Percentiles rank a stretch among this genome's conserved stretches.
Evolutionary conservation across 192 early-diverging fungal species (phyloP).

Genomic region (Glomus cerebriforme): DNA sequence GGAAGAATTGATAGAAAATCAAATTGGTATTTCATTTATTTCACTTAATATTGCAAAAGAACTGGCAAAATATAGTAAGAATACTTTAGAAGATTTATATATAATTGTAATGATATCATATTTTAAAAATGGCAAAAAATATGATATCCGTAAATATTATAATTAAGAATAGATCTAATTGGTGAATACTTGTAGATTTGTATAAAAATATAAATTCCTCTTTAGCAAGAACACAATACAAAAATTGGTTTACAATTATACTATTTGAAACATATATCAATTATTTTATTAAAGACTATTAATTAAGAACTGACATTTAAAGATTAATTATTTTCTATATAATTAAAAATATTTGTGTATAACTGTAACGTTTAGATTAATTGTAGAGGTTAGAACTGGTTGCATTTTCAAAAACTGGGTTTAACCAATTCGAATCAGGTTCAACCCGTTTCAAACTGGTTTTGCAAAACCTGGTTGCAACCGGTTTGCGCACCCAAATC

Average conservation of each 20-base stretch:
- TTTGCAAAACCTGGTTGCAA: too few species aligned
- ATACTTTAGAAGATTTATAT: conserved; percentile 17
- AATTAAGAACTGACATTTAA: conserved; percentile 16
- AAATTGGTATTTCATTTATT: neutral
- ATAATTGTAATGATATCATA: neutral
- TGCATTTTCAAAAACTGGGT: too few species aligned
- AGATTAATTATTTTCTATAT: too few species aligned
- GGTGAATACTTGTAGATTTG: too few species aligned
- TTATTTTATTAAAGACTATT: neutral
- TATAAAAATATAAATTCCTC: conserved; percentile 17
- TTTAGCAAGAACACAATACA: neutral
- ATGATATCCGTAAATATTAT: conserved; percentile 1
- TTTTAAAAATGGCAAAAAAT: conserved; percentile 5
- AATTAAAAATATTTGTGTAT: too few species aligned
- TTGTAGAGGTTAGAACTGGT: too few species aligned
- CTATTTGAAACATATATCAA: conserved; percentile 26
- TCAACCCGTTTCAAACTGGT: too few species aligned
- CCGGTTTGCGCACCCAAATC: too few species aligned
- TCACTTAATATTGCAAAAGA: conserved; percentile 19
- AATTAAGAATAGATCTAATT: neutral
- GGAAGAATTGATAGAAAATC: conserved; percentile 26
- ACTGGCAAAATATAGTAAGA: conserved; percentile 14
- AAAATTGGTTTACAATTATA: conserved; percentile 10
- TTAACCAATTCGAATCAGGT: too few species aligned
- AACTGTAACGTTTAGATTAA: too few species aligned